Base-by-base conservation (phyloP, 2,329 filamentous ascomycete genomes). In the Emydomyces testavorans region DNA sequence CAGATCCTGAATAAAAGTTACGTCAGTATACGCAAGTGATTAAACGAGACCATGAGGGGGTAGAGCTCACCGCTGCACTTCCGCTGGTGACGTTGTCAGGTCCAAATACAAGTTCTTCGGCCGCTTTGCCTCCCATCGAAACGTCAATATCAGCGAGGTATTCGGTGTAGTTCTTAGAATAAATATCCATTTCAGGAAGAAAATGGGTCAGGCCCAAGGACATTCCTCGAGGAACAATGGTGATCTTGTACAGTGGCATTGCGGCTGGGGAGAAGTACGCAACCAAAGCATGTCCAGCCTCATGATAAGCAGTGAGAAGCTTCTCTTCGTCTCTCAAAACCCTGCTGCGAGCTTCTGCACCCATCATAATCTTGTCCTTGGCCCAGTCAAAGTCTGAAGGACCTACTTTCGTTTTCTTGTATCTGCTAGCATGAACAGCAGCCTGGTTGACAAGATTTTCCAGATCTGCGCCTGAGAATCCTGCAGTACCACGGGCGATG, bases 361-460 rank as follows among this genome's bases (percentile, higher is more conserved):
- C 92, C 87, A 98, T 94, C 65, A 94, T 83, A 46, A 98, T 85
- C 69, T 92, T 92, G 71, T 98, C 92, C 68, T 94, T 96, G 49
- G 92, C 92, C 89, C 90, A 98, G 57, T 95, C 89, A 54, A 96
- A 82, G 61, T 96, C 88, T 28, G 76, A 68, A 65, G 87, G 83
- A 10, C 77, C 76, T 46, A 98, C 85, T 38, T 82, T 76, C 50
- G 73, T 73, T 32, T 83, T 77, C 68, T 89, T 92, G 56, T 85
- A 77, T 64, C 92, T 87, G 60, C 87, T 94, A n/a, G 92, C 92
- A 60, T 84, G 86, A 36, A 98, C 83, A 18, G 92, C 92, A 26
- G 92, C 92, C 63, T 95, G 86, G 67, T 98, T 98, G 61, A 94
- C 84, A 57, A 98, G 79, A 63, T 95, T 98, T 69, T 96, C 92